Percentiles rank a stretch among this genome's conserved stretches.
These are phyloP conservation scores for Thalassiosira mediterranea DNA, from an alignment of 352 stramenopile genomes.

Conservation along the genomic window DNA sequence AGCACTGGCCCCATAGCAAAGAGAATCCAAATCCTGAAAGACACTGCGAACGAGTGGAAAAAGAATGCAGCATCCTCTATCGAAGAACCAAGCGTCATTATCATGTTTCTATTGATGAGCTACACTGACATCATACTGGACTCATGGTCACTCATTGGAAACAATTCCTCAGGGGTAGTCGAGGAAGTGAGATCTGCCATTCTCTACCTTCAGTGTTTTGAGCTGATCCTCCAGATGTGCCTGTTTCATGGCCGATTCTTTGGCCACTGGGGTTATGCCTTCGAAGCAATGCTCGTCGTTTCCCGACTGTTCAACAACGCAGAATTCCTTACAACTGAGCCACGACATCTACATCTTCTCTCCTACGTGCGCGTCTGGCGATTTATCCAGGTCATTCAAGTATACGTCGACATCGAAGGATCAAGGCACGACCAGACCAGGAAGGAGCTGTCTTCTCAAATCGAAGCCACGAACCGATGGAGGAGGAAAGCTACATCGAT, in stretches of 20 bases:
- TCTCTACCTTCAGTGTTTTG: constrained; percentile 30
- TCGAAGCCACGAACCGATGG: constrained; percentile 8
- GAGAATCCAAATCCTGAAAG: too few relatives aligned
- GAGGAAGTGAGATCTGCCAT: not conserved
- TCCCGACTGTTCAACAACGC: constrained; percentile 3
- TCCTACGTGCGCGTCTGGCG: constrained; percentile 31
- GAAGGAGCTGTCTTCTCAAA: constrained; percentile 21
- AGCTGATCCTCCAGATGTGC: constrained; percentile 30
- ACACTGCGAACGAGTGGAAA: too few relatives aligned
- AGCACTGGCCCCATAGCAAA: too few relatives aligned
- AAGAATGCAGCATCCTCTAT: too few relatives aligned
- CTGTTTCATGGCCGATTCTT: constrained; percentile 41
- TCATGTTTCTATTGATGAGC: constrained; percentile 12
- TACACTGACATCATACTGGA: constrained; percentile 21
- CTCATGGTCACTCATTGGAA: constrained; percentile 7
- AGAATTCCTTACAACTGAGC: not conserved
- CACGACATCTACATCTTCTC: constrained; percentile 10
- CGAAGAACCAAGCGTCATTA: constrained; percentile 9
- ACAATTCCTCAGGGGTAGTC: not conserved
- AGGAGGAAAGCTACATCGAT: constrained; percentile 37
- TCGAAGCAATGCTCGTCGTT: constrained; percentile 31
- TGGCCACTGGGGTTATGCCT: constrained; percentile 43
- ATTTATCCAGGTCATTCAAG: constrained; percentile 29
- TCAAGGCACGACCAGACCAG: constrained; percentile 17
- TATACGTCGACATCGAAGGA: constrained; percentile 25